Evolutionary conservation across 495 filamentous ascomycete genomes (phyloP), one percentile per base, ranked within the genome.

Genomic region (Penicillium cataractarum): DNA sequence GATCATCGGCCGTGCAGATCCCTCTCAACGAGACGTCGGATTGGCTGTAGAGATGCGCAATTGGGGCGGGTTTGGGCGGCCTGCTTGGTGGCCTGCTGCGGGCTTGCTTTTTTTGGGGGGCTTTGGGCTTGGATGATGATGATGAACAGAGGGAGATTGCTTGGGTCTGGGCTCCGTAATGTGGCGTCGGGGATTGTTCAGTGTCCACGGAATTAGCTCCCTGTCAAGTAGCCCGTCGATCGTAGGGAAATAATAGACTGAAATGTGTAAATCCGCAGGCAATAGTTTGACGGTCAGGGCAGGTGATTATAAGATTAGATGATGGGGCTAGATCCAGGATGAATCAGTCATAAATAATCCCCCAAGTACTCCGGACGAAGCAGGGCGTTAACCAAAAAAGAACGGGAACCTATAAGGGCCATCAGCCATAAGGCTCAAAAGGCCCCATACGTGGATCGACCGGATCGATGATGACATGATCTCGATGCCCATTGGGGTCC

Each of bases 381-480:
- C n/a, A 19, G 19, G 42, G 9, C 42, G 19, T 22, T 46, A 24
- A 9, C 24, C 42, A 46, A 46, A 46, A 19, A 42, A 19, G 22
- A 42, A 19, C 21, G 42, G 42, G 42, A 21, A 46, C 42, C 42
- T 39, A 39, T 39, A 13, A 37, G 35, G 35, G 13, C 12, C 21
- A 21, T 24, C 9, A 22, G 19, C 8, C 19, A 40, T 40, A n/a
- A 40, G 37, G 37, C 37, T 40, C 42, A 9, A 3, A 3, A 46
- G 21, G 19, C 19, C 42, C 42, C 19, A 46, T 22, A 46, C 29
- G 27, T 27, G 49, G 49, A 52, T 52, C 26, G 15, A 17, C 37
- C 42, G 50, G 58, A 63, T 68, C 64, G 65, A 73, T 73, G 70
- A 73, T 68, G 69, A 69, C 68, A 71, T 66, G 65, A 73, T 64